Conservation (phyloP, 352 stramenopile species). For the Phytophthora crassamura region DNA sequence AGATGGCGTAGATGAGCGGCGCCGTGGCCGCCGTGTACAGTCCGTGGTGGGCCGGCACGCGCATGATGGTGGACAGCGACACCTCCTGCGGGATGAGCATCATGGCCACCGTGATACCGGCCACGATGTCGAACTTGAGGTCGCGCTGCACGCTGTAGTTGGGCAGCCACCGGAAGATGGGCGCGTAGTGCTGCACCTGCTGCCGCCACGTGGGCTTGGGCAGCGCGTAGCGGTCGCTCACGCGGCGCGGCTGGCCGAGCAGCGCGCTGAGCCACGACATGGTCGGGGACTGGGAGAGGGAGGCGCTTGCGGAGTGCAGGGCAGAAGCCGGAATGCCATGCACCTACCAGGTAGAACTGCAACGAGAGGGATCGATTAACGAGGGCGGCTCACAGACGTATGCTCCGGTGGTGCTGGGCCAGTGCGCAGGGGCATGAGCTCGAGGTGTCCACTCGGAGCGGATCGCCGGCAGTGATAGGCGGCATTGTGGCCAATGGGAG, state of each 20-base stretch:
- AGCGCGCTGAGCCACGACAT: slow-evolving; percentile 20
- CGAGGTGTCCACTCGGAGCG: too few species aligned
- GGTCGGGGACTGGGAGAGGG: neutral
- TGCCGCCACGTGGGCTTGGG: slow-evolving; percentile 22
- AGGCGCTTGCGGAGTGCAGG: neutral
- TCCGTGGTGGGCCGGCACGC: slow-evolving; percentile 18
- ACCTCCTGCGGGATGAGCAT: slow-evolving; percentile 25
- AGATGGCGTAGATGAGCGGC: slow-evolving; percentile 24
- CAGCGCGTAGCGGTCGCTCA: slow-evolving; percentile 23
- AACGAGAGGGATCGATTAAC: too few species aligned
- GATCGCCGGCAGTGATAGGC: too few species aligned
- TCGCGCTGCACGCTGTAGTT: slow-evolving; percentile 31
- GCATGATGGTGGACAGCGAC: slow-evolving; percentile 22
- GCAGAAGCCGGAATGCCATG: slow-evolving; percentile 3
- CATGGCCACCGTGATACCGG: slow-evolving; percentile 16
- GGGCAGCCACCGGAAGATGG: slow-evolving; percentile 27
- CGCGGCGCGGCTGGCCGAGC: slow-evolving; percentile 8
- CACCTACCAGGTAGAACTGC: too few species aligned
- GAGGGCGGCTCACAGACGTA: too few species aligned
- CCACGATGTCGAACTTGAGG: slow-evolving; percentile 29
- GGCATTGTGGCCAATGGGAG: too few species aligned
- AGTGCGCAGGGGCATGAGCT: too few species aligned
- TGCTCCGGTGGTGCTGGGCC: too few species aligned
- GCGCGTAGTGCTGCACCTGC: slow-evolving; percentile 25
- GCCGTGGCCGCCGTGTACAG: slow-evolving; percentile 25